Base-by-base conservation (phyloP, 306 rosid species). In the Dalbergia cultrata region DNA sequence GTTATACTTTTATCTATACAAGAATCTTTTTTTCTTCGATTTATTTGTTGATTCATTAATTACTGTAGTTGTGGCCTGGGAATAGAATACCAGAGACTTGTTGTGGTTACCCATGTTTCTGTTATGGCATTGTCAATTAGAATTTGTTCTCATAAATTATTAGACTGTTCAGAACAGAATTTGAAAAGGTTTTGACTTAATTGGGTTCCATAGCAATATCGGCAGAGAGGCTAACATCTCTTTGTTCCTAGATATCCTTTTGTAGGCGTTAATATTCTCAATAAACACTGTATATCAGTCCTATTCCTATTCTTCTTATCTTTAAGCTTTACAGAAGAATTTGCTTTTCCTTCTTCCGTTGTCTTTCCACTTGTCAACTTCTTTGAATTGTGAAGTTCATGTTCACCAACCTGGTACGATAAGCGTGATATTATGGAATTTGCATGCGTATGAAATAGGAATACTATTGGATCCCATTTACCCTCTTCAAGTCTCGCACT, bases 51-150 rank as follows among this genome's bases (percentile, higher is more conserved):
- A 68, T 60, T 67, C 63, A 45, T 18, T 69, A 5, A 39, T n/a
- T 65, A 54, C 8, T 41, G 47, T 72, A 12, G 53, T 39, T 43
- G 70, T 56, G 75, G 31, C 31, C 31, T 26, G 31, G 84, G 84
- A 74, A 81, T 56, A 81, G 80, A 66, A 81, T 73, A 53, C 35
- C 50, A 67, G 43, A 41, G 31, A 53, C 33, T 43, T 3, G 5
- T 68, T 16, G 49, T 72, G 79, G 80, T 9, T 45, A 4, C 69
- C 79, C 84, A 80, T 76, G 35, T 75, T 39, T 69, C 5, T 50
- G 77, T 43, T 44, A 50, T 83, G 82, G 53, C 80, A 45, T 67
- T 69, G 58, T 87, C 84, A 77, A 8, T 53, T 34, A 67, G 85
- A 83, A 83, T 76, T 50, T 82, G 79, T 66, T 76, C 82, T 61